Evolutionary conservation across 305 asterid genomes (phyloP), one percentile per base, ranked within the genome.

Genomic region (Striga hermonthica): DNA sequence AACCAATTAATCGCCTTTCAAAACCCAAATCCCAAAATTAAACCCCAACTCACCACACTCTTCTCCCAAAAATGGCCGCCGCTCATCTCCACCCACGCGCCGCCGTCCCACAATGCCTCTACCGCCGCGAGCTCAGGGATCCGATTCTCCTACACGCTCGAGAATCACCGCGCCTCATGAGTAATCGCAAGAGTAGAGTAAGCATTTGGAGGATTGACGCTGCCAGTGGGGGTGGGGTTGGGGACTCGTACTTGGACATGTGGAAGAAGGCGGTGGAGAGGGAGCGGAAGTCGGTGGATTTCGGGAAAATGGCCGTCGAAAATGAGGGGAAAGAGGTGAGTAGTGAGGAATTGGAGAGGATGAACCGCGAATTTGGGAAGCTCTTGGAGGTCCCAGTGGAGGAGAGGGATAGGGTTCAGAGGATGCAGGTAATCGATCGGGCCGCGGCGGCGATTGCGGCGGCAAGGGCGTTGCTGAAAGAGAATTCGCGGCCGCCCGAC

Each of bases 371-470:
- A 66, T 92, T 92, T 79, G 73, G 77, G 79, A 92, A 79, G 66
- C 84, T 92, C 79, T 86, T 92, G 1, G 82, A 86, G 47, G 88
- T 87, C 14, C 53, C 91, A 9, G 49, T 64, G 48, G 94, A 89
- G 67, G 96, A 92, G 67, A 86, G 98, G 38, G 94, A 92, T 50
- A 86, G 81, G 72, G 79, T 80, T 56, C 97, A 92, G 82, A 78
- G 88, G 75, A 79, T 84, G 88, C 97, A 92, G 79, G 95, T 89
- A 6, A 82, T 92, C 70, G 98, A 92, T 86, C 96, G 98, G 34
- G 98, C 98, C 10, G 93, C 97, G 3, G 98, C 98, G 2, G 97
- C 97, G 14, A 77, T 92, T 6, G 83, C 98, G 1, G 98, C 98
- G 0, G 95, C 98, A 0, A 80, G 80, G 59, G 87, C 95, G 6